Evolutionary conservation across 192 early-diverging fungal species (phyloP), one percentile per base, ranked within the genome.

Genomic region (Haplosporangium gracile): DNA sequence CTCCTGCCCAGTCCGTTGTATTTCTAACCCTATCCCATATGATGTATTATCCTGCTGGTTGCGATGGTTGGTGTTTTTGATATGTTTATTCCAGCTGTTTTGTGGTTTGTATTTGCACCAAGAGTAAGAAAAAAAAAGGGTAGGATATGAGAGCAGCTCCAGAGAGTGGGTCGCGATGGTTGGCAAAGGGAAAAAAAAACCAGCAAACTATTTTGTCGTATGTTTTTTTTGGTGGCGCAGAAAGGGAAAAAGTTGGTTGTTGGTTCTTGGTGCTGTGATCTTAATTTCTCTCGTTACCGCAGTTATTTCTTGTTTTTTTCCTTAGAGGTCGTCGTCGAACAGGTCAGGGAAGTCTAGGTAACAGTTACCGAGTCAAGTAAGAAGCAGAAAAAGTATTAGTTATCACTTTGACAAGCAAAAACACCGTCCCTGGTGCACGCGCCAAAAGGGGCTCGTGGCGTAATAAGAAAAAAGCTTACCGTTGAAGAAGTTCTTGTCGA

Each of bases 401-500:
- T 57, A 68, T 18, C 7, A 76, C n/a, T 8, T 45, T 15, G 43
- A 47, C 32, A 6, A 32, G 22, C 20, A 68, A 29, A 29, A 36
- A 16, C 8, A 75, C 13, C 26, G 24, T 75, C 18, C 39, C 24
- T 55, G 20, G 53, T 24, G 20, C 26, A 8, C 24, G 57, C n/a
- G 8, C 7, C 26, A 60, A 39, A 75, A 10, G 45, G 55, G 4
- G 18, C 9, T 36, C 16, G 38, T 51, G 20, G 39, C 13, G 68
- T 68, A 76, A 69, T 7, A 72, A 78, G 32, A 16, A 47, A 26
- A 42, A 78, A 13, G 22, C 0, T n/a, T 55, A 75, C 81, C 81
- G 73, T 82, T 82, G 71, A 82, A 82, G 22, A 82, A 82, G 70
- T 72, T 77, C 81, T 82, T 82, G 76, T 82, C 81, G 8, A 82